These are phyloP conservation scores for Populus hybrid DNA, from an alignment of 441 rosid genomes.

Conservation along the genomic window DNA sequence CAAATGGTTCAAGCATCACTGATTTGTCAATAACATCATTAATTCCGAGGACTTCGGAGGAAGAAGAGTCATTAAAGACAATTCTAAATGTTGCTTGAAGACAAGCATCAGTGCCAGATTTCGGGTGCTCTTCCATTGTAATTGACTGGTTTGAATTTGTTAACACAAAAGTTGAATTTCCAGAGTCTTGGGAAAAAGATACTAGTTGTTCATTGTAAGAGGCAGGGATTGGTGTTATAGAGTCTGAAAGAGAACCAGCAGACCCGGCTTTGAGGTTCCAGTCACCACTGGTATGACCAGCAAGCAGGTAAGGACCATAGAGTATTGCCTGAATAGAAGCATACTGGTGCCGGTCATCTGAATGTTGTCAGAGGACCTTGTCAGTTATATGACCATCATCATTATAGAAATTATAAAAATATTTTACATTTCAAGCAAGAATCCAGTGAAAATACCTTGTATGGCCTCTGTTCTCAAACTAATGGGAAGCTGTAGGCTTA, in stretches of 20 bases:
- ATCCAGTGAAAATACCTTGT: conserved; percentile 49
- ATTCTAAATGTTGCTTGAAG: conserved; percentile 66
- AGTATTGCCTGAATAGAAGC: conserved; percentile 77
- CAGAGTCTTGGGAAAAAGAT: conserved; percentile 57
- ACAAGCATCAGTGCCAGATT: conserved; percentile 56
- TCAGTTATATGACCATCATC: not conserved
- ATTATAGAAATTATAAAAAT: not conserved
- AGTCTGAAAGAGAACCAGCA: conserved; percentile 36
- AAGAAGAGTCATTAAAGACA: conserved; percentile 25
- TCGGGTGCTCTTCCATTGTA: conserved; percentile 52
- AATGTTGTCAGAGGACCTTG: conserved; percentile 13
- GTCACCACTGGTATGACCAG: conserved; percentile 59
- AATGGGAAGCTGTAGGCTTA: conserved; percentile 64
- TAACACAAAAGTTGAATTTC: conserved; percentile 46
- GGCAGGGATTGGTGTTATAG: conserved; percentile 61
- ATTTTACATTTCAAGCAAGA: not conserved
- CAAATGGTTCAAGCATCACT: conserved; percentile 76
- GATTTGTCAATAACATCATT: conserved; percentile 41
- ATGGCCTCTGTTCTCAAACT: conserved; percentile 70
- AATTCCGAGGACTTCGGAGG: conserved; percentile 5
- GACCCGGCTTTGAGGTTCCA: conserved; percentile 61
- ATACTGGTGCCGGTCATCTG: conserved; percentile 77
- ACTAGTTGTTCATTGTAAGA: conserved; percentile 49
- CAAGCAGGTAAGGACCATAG: conserved; percentile 83
- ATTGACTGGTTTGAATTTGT: conserved; percentile 60